A percentile compares a stretch with the other conserved stretches of the same genome.
phyloP scores from a whole-genome alignment of 257 asterid genomes.

The Osmanthus fragrans region DNA sequence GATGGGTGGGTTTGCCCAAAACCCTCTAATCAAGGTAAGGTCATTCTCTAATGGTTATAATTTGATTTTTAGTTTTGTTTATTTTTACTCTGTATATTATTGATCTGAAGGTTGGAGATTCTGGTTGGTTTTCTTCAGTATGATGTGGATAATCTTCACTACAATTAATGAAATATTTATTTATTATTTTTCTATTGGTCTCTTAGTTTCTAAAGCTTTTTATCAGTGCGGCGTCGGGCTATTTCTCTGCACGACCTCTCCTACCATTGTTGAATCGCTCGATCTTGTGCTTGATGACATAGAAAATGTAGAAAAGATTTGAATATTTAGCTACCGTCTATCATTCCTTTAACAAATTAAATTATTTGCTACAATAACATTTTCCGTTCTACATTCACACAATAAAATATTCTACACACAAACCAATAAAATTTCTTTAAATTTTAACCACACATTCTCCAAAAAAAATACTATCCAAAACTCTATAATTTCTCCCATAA shows the following conservation, averaged over 20 bases:
- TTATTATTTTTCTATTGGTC: neutral
- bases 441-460: too few species aligned
- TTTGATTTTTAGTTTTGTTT: neutral
- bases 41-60: neutral
- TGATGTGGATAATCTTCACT: neutral
- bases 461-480: too few species aligned
- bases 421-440: too few species aligned
- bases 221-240: neutral
- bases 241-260: neutral
- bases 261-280: too few species aligned
- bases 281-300: neutral
- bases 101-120: neutral
- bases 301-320: neutral
- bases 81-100: neutral
- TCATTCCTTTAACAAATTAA: too few species aligned
- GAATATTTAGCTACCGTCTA: neutral
- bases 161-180: neutral
- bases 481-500: too few species aligned
- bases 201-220: neutral
- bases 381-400: too few species aligned
- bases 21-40: slow-evolving; percentile 62
- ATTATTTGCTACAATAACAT: too few species aligned
- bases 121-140: neutral
- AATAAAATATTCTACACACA: too few species aligned
- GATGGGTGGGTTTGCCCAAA: slow-evolving; percentile 80